Base-by-base conservation (phyloP, 1,284 basidiomycete genomes). In the Fomitopsis pinicola region DNA sequence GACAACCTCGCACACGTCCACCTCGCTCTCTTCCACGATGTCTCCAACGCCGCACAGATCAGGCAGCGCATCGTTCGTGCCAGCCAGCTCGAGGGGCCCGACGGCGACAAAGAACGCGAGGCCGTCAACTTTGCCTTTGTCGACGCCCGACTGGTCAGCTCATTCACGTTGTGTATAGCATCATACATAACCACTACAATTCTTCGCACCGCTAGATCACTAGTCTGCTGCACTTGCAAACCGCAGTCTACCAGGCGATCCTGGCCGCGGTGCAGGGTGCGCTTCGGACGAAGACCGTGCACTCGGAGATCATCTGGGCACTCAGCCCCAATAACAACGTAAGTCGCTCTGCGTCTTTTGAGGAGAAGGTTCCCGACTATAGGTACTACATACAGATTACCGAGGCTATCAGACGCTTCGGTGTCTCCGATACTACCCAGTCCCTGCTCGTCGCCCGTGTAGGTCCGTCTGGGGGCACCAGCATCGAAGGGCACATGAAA, bases 81-180 rank as follows among this genome's bases (percentile, higher is more conserved):
- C 0, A 81, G 89, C 3, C 82, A 80, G 2, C 75, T 83, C 57
- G 70, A 78, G 12, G 88, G 88, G 0, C 71, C 73, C 1, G 81
- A 83, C 33, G 92, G 92, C 17, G 84, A 91, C n/a, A 67, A 67
- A 3, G 88, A 92, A 66, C 82, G 92, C 55, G 84, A 85, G 28
- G 81, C 82, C 15, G 80, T 97, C 64, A 92, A 95, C 71, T 97
- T 92, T 76, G 91, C 91, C 0, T 97, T 97, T 75, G 79, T 98
- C 67, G 91, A 97, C 72, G 92, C 91, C 26, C 75, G 84, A 58
- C 79, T 86, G 64, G 85, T 88, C 64, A 59, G 80, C 77, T 15
- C 28, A 3, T n/a, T 4, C 22, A n/a, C 7, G 53, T 17, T 10
- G 9, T 10, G 15, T 17, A 15, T 22, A 22, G 22, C 22, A 22